Base-by-base conservation (phyloP, 768 basidiomycete species). In the Boletus speciosus region DNA sequence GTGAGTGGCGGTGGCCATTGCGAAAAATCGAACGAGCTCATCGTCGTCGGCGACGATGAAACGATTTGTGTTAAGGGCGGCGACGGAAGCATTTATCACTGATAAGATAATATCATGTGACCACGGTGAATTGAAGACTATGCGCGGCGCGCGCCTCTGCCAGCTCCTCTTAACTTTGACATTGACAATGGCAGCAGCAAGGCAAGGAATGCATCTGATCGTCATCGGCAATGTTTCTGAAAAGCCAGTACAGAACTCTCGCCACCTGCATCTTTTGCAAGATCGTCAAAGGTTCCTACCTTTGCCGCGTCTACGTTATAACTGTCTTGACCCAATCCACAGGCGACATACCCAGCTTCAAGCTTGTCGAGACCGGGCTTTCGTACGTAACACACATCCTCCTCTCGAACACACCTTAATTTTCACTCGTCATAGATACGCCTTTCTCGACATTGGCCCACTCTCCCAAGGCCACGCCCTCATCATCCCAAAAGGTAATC, bases 371-470 rank as follows among this genome's bases (percentile, higher is more conserved):
- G 69, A 92, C 88, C 2, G 80, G 83, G 6, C 67, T 80, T 25
- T 81, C 86, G 84, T 90, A 65, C 61, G 83, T 81, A 14, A 27
- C 42, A 15, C 9, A 15, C 2, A 40, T 40, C 38, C 2, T 40
- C 31, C 2, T 14, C 35, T 4, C 11, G 16, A 36, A 10, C 6
- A 9, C 5, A 10, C 21, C 0, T 10, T 3, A 19, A 25, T 14
- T 0, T 29, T 21, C 34, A 36, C 12, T 0, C 29, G 16, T 36
- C 14, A 15, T 42, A 92, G 90, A 14, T 88, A 76, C 66, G 84
- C 96, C 0, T 98, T 99, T 76, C 82, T 99, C 60, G 97, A 98
- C 61, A 90, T 99, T 57, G 85, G 85, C 1, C 95, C 96, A 8
- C 73, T 98, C 23, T 79, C 93, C n/a, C 85, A 81, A 64, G 96